Base-by-base conservation (phyloP, 2,329 filamentous ascomycete species). In the Alternaria sp. region DNA sequence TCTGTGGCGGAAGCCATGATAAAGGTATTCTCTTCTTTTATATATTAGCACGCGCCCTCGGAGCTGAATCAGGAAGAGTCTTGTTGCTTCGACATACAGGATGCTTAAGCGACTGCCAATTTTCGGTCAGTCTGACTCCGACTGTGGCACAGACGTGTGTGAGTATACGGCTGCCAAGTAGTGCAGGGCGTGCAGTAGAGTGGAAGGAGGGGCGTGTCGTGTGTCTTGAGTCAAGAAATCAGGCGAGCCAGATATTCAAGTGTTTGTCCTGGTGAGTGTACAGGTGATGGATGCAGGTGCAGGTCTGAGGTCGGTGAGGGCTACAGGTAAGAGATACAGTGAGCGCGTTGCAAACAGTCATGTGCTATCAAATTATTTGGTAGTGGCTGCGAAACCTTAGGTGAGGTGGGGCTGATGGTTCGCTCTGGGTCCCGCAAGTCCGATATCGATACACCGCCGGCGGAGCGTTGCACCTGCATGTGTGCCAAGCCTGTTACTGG, bases 1-100 rank as follows among this genome's bases (percentile, higher is more conserved):
- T 58, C 36, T 55, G 61, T 56, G 33, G 59, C 54, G 39, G 64
- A 45, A 51, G 69, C 58, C 63, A 68, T 65, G 36, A 14, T 57
- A 49, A 5, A 46, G 14, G 45, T 55, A 56, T 37, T 52, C 42
- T 26, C 13, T 55, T 58, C 68, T 68, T 63, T 63, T 69, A 61
- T 41, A 13, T 29, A 36, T 62, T 45, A 64, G 63, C 54, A 50
- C 59, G 45, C 39, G 46, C 39, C 21, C 11, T 41, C 23, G n/a
- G 17, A 37, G 41, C 45, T 51, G 37, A 40, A 40, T 14, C 44
- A 36, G 40, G 14, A 28, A 42, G 40, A 28, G 24, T 21, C 33
- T 21, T 39, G 40, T 33, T 53, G 54, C 46, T 28, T 45, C 40
- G 52, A 60, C 64, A 24, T 56, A 60, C 52, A 45, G 36, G 33